A percentile compares a stretch with the other conserved stretches of the same genome.
Conservation (phyloP, 768 basidiomycete genomes). For the Chalciporus piperatus region DNA sequence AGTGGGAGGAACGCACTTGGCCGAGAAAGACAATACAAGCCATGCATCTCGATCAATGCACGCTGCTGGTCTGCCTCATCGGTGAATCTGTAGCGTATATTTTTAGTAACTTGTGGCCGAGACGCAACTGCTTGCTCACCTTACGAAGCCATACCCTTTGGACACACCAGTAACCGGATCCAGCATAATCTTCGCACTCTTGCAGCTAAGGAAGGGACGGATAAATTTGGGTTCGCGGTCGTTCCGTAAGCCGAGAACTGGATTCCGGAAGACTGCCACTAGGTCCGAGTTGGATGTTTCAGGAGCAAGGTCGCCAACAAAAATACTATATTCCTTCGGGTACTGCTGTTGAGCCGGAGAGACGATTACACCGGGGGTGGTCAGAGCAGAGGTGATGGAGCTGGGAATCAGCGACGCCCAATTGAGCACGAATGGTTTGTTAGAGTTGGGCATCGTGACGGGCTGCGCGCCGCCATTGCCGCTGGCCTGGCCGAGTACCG, state of each 20-base stretch:
- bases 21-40: slow-evolving; percentile 82
- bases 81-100: slow-evolving; percentile 58
- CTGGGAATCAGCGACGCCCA: slow-evolving; percentile 58
- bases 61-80: slow-evolving; percentile 88
- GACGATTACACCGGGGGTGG: slow-evolving; percentile 26
- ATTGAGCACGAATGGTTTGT: slow-evolving; percentile 75
- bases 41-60: slow-evolving; percentile 89
- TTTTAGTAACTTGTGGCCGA: slow-evolving; percentile 6
- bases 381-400: slow-evolving; percentile 30
- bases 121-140: slow-evolving; percentile 44
- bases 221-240: slow-evolving; percentile 89
- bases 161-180: slow-evolving; percentile 88
- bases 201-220: slow-evolving; percentile 85
- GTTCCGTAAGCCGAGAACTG: slow-evolving; percentile 78
- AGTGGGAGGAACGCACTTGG: slow-evolving; percentile 59
- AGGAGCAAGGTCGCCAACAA: slow-evolving; percentile 90
- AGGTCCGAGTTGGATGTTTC: slow-evolving; percentile 94
- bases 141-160: slow-evolving; percentile 89
- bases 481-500: slow-evolving; percentile 68
- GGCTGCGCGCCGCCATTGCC: slow-evolving; percentile 39
- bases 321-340: slow-evolving; percentile 88
- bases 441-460: slow-evolving; percentile 83
- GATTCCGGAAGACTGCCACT: slow-evolving; percentile 91
- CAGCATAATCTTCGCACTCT: slow-evolving; percentile 94
- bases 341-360: slow-evolving; percentile 50